Conservation (phyloP, 495 filamentous ascomycete species). For the Daldinia grandis region DNA sequence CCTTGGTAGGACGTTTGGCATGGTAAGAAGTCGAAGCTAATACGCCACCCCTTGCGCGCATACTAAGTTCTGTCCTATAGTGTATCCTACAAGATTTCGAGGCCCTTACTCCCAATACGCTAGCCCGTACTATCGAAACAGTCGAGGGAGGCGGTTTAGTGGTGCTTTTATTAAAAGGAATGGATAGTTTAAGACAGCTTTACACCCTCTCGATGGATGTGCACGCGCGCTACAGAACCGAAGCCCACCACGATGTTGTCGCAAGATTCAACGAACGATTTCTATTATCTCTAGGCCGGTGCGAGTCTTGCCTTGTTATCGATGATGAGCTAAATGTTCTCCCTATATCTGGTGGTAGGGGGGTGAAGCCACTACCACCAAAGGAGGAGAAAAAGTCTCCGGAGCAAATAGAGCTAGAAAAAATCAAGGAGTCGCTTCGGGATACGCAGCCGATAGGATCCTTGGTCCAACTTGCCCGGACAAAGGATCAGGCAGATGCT, state of each 20-base stretch:
- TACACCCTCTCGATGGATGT: slow-evolving; percentile 99
- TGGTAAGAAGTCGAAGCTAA: slow-evolving; percentile 56
- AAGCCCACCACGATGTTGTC: slow-evolving; percentile 94
- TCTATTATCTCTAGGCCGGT: slow-evolving; percentile 92
- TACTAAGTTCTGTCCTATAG: slow-evolving; percentile 35
- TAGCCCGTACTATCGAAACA: slow-evolving; percentile 95
- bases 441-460: slow-evolving; percentile 88
- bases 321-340: slow-evolving; percentile 98
- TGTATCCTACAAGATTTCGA: slow-evolving; percentile 99
- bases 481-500: slow-evolving; percentile 94
- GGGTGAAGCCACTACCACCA: slow-evolving; percentile 83
- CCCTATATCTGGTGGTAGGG: slow-evolving; percentile 95
- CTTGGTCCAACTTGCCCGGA: slow-evolving; percentile 82
- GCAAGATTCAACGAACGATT: slow-evolving; percentile 99
- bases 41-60: neutral
- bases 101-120: slow-evolving; percentile 93
- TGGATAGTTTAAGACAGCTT: slow-evolving; percentile 96
- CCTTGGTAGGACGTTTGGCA: slow-evolving; percentile 96
- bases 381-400: slow-evolving; percentile 72
- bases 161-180: slow-evolving; percentile 88
- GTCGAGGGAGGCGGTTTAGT: slow-evolving; percentile 97
- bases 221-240: slow-evolving; percentile 94
- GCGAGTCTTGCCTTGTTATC: slow-evolving; percentile 92
- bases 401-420: slow-evolving; percentile 78
- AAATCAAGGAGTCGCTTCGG: slow-evolving; percentile 84